phyloP scores from a whole-genome alignment of 345 rosid genomes.

The Luvunga scandens region DNA sequence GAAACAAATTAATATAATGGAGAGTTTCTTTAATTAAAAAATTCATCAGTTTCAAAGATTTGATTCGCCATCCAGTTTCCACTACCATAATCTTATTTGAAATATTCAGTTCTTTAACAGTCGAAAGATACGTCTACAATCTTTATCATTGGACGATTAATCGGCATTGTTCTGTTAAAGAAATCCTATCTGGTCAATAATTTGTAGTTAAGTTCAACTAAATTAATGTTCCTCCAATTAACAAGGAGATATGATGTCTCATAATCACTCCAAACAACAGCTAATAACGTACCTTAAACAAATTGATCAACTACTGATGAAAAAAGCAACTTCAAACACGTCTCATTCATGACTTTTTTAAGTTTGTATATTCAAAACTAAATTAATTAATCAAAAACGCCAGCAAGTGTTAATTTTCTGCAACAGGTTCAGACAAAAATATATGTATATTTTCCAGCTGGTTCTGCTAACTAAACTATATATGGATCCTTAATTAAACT shows the following conservation, averaged over 20 bases:
- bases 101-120: background rate
- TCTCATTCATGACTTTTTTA: background rate
- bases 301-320: background rate
- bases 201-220: background rate
- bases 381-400: too few species aligned
- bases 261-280: background rate
- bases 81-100: background rate
- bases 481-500: background rate
- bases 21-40: background rate
- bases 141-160: background rate
- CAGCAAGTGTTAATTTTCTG: too few species aligned
- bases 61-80: background rate
- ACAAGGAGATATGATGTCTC: background rate
- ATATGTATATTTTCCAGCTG: conserved; percentile 5
- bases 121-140: background rate
- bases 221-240: background rate
- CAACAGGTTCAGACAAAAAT: too few species aligned
- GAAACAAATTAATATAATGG: background rate
- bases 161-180: background rate
- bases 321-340: background rate
- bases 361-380: background rate
- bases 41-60: background rate
- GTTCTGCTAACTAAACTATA: background rate
- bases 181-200: background rate
- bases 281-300: background rate